Evolutionary conservation across 768 basidiomycete genomes (phyloP).

Genomic region (Panaeolus papilionaceus): DNA sequence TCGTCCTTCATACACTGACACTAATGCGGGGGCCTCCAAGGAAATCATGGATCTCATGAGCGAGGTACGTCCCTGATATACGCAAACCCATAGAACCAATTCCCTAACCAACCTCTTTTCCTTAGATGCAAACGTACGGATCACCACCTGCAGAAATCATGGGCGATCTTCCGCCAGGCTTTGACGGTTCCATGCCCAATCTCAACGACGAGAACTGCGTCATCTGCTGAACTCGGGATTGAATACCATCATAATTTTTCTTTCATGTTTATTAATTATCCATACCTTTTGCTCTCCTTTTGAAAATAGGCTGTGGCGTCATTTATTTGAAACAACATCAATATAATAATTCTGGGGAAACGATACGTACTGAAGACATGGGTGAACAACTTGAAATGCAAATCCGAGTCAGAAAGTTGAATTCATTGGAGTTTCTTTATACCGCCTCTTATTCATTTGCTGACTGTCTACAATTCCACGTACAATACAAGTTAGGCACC

Average conservation of each 20-base stretch:
- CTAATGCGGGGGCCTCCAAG: constrained; percentile 49
- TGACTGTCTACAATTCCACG: not conserved
- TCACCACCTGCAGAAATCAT: constrained; percentile 83
- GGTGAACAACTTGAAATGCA: not conserved
- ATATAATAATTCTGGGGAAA: not conserved
- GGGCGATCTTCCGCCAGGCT: constrained; percentile 79
- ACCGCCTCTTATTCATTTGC: not conserved
- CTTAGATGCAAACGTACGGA: constrained; percentile 79
- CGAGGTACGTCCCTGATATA: constrained; percentile 53
- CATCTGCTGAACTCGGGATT: not conserved
- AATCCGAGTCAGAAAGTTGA: not conserved
- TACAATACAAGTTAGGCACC: not conserved
- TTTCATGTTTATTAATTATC: not conserved
- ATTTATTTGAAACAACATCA: not conserved
- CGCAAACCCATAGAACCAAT: not conserved
- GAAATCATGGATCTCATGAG: constrained; percentile 74
- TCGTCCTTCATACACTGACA: constrained; percentile 60
- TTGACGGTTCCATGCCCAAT: constrained; percentile 26
- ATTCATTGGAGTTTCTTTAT: not conserved
- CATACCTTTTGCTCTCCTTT: constrained; percentile 2
- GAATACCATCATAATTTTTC: constrained; percentile 4
- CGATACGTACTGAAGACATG: not conserved
- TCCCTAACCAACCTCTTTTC: not conserved
- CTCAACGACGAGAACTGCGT: constrained; percentile 9
- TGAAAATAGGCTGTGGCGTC: not conserved